Evolutionary conservation across 2,329 filamentous ascomycete species (phyloP).

Genomic region (Trichoderma sp.): DNA sequence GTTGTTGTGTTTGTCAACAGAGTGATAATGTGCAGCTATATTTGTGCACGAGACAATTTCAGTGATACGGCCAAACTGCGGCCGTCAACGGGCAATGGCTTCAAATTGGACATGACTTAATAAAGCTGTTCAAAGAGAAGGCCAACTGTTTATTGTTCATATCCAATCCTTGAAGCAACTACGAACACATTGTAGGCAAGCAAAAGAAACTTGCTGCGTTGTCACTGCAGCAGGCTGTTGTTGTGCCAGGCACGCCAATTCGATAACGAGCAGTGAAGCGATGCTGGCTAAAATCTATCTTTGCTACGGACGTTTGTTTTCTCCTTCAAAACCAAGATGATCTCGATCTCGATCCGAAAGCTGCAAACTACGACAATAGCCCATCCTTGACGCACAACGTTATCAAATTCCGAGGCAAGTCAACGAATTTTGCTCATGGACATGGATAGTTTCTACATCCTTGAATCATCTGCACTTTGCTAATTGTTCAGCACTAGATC

Average conservation of each 20-base stretch:
- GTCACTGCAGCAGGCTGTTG: not conserved
- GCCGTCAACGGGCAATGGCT: not conserved
- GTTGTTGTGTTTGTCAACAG: not conserved
- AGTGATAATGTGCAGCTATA: not conserved
- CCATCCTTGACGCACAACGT: not conserved
- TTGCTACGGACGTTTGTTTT: not conserved
- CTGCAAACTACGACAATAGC: not conserved
- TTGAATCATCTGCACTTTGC: not conserved
- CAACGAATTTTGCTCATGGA: not conserved
- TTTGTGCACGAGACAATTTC: not conserved
- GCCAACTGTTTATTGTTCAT: not conserved
- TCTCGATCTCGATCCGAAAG: not conserved
- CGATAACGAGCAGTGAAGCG: not conserved
- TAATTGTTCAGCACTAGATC: slow-evolving; percentile 15
- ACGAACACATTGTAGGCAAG: not conserved
- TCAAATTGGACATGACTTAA: not conserved
- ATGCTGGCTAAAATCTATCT: not conserved
- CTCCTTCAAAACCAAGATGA: not conserved
- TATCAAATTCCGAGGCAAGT: not conserved
- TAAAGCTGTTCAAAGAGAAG: not conserved
- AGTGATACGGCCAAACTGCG: not conserved
- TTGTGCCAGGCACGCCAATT: not conserved
- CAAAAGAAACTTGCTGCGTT: not conserved
- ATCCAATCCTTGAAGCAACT: not conserved
- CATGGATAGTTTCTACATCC: not conserved